These are phyloP conservation scores for Alternaria conjuncta DNA, from an alignment of 2,329 filamentous ascomycete species.

Conservation along the genomic window DNA sequence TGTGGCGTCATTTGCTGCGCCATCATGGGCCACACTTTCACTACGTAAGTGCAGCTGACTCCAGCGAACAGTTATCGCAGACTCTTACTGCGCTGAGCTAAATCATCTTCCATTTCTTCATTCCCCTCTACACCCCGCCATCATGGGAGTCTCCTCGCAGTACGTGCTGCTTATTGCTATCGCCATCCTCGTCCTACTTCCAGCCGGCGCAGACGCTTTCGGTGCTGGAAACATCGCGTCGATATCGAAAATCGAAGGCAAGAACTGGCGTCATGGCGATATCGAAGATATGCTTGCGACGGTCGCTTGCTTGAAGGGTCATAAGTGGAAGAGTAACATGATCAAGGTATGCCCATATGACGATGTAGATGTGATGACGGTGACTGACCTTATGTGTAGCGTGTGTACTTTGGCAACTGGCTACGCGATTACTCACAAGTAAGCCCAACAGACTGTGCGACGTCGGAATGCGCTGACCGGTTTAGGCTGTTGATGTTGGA, in stretches of 20 bases:
- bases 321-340: constrained; percentile 55
- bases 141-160: constrained; percentile 43
- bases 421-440: constrained; percentile 62
- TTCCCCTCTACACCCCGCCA: constrained; percentile 1
- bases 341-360: constrained; percentile 45
- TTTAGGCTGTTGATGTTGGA: constrained; percentile 61
- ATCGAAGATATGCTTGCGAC: constrained; percentile 60
- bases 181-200: constrained; percentile 46
- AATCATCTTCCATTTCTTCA: not conserved
- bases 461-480: constrained; percentile 44
- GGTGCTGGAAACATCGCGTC: constrained; percentile 56
- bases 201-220: constrained; percentile 50
- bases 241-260: constrained; percentile 51
- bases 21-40: constrained; percentile 9
- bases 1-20: constrained; percentile 11
- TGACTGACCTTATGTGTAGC: constrained; percentile 34
- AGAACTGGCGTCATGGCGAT: constrained; percentile 61
- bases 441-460: constrained; percentile 39
- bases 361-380: not conserved
- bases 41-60: not conserved
- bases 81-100: constrained; percentile 4
- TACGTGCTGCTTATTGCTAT: constrained; percentile 46
- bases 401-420: constrained; percentile 55
- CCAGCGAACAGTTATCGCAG: constrained; percentile 15
- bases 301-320: constrained; percentile 53